phyloP scores from a whole-genome alignment of 306 rosid genomes.

The Hippophae tibetana region DNA sequence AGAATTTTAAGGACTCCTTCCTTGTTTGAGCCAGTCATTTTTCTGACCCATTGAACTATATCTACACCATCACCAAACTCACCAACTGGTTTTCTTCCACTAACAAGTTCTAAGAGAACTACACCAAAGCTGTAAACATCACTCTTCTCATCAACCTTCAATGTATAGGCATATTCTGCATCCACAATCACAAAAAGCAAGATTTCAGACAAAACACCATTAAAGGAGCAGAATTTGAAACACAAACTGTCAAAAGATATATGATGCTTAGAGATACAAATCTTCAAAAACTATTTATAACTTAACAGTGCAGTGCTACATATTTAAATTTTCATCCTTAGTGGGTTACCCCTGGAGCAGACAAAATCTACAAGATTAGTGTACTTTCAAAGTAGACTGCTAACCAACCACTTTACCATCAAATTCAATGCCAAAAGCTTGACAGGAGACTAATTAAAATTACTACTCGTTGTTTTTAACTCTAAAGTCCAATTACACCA shows the following conservation, averaged over 20 bases:
- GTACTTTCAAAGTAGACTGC: conserved; percentile 4
- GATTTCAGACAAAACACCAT: neutral
- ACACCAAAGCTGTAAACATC: conserved; percentile 95
- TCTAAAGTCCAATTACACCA: conserved; percentile 25
- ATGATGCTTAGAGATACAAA: too few relatives aligned
- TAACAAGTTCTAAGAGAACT: conserved; percentile 68
- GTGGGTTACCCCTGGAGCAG: conserved; percentile 14
- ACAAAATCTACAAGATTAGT: conserved; percentile 17
- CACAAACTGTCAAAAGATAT: too few relatives aligned
- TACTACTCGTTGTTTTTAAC: conserved; percentile 6
- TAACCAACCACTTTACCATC: conserved; percentile 21
- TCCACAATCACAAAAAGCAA: conserved; percentile 7
- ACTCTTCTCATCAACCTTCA: conserved; percentile 91
- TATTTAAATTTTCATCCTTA: neutral
- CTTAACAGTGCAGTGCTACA: too few relatives aligned
- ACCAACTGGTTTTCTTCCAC: conserved; percentile 89
- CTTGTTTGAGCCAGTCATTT: conserved; percentile 74
- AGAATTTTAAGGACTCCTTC: conserved; percentile 78
- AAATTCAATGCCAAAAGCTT: conserved; percentile 7
- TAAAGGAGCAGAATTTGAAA: too few relatives aligned
- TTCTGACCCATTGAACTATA: conserved; percentile 90
- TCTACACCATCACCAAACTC: conserved; percentile 97
- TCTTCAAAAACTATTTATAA: too few relatives aligned
- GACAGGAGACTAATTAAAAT: conserved; percentile 8
- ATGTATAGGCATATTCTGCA: conserved; percentile 90